Percentiles rank a stretch among this genome's conserved stretches.
These are phyloP conservation scores for Wickerhamomyces sp. DNA, from an alignment of 1,139 yeast genomes.

Conservation along the genomic window DNA sequence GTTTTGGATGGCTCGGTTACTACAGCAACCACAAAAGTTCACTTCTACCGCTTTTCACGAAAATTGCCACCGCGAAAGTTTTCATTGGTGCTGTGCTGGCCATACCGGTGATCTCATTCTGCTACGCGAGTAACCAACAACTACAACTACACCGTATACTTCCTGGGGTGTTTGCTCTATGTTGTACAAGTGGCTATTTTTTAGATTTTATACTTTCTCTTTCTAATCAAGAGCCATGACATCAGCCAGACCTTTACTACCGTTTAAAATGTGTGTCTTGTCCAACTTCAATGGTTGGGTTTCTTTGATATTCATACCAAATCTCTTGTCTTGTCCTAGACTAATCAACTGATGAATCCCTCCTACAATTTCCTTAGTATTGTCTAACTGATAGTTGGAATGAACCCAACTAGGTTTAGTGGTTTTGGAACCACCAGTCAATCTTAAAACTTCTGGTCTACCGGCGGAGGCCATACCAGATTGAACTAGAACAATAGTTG, in stretches of 20 bases:
- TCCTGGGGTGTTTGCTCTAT: background rate
- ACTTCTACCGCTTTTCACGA: background rate
- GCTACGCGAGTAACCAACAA: background rate
- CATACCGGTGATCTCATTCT: background rate
- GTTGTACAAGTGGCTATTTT: background rate
- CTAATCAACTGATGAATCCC: constrained; percentile 51
- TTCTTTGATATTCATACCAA: constrained; percentile 61
- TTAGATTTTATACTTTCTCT: background rate
- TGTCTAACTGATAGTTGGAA: constrained; percentile 55
- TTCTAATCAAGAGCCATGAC: constrained; percentile 35
- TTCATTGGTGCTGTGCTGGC: background rate
- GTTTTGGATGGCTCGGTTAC: background rate
- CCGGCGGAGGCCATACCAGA: constrained; percentile 36
- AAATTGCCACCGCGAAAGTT: too few species aligned
- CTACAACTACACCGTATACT: too few species aligned
- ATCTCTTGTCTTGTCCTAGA: constrained; percentile 58
- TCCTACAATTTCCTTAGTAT: constrained; percentile 35
- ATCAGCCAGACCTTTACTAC: constrained; percentile 18
- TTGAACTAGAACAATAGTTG: constrained; percentile 61
- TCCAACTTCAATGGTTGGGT: constrained; percentile 47
- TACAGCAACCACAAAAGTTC: background rate
- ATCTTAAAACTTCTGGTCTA: constrained; percentile 60
- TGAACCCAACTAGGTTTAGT: constrained; percentile 83
- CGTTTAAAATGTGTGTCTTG: constrained; percentile 9
- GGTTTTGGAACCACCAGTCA: constrained; percentile 71